phyloP scores from a whole-genome alignment of 2,329 filamentous ascomycete genomes.

The Zopfia rhizophila region DNA sequence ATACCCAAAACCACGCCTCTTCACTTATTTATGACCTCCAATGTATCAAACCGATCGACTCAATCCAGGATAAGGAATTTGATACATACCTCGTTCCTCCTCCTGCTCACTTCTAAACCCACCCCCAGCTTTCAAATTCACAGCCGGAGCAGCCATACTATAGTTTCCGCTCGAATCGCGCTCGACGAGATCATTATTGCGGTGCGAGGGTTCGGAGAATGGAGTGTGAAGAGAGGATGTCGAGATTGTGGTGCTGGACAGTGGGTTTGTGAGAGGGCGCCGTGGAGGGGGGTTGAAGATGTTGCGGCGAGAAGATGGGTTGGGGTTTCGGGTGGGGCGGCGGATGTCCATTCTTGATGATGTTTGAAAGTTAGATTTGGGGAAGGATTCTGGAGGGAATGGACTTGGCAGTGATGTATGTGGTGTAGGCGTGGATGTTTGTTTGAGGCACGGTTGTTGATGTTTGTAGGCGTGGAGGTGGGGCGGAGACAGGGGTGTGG shows the following conservation, averaged over 20 bases:
- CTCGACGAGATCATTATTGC: constrained; percentile 59
- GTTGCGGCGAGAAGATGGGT: constrained; percentile 31
- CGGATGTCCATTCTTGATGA: constrained; percentile 33
- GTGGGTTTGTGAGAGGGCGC: constrained; percentile 35
- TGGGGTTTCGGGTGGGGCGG: constrained; percentile 33
- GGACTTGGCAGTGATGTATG: no score
- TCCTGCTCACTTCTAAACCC: constrained; percentile 31
- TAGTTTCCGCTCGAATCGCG: constrained; percentile 61
- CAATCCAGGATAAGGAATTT: constrained; percentile 1
- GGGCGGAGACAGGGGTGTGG: no score
- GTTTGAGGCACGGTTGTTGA: no score
- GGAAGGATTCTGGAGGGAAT: no score
- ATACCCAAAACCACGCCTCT: constrained; percentile 1
- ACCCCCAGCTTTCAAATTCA: constrained; percentile 23
- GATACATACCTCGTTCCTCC: constrained; percentile 45
- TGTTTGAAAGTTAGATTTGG: no score
- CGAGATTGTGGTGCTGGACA: constrained; percentile 15
- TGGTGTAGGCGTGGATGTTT: no score
- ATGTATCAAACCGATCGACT: not conserved
- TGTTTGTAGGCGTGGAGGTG: no score
- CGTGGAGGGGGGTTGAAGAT: constrained; percentile 39
- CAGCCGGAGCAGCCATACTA: constrained; percentile 47
- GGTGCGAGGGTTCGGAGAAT: constrained; percentile 40
- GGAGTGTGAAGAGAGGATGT: constrained; percentile 23
- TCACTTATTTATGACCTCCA: not conserved